Evolutionary conservation across 371 early-diverging fungal species (phyloP).

Genomic region (Mucor plumbeus): DNA sequence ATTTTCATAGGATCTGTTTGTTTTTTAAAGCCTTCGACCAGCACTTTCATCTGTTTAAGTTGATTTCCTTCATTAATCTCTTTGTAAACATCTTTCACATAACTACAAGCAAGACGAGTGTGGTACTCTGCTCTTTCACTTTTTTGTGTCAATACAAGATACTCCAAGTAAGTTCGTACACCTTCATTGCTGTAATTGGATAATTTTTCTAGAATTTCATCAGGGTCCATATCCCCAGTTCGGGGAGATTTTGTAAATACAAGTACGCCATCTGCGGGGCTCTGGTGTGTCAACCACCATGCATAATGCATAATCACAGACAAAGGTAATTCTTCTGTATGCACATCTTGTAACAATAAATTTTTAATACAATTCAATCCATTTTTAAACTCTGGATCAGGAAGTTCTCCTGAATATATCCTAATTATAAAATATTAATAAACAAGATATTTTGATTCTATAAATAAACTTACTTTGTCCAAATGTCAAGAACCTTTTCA

Average conservation of each 20-base stretch:
- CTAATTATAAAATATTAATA: constrained; percentile 31
- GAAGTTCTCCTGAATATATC: constrained; percentile 54
- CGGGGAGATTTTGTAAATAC: constrained; percentile 56
- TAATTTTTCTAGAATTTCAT: constrained; percentile 52
- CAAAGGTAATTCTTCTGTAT: constrained; percentile 37
- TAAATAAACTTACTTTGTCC: constrained; percentile 63
- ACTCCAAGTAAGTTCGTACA: constrained; percentile 59
- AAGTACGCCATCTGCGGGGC: constrained; percentile 53
- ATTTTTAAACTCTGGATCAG: constrained; percentile 60
- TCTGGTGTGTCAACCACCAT: constrained; percentile 64
- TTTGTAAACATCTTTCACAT: constrained; percentile 51
- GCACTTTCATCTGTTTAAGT: constrained; percentile 19
- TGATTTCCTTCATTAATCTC: constrained; percentile 27
- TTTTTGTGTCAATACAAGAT: constrained; percentile 55
- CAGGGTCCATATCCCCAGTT: constrained; percentile 58
- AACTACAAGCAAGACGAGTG: constrained; percentile 58
- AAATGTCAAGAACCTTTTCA: constrained; percentile 64
- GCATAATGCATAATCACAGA: constrained; percentile 59
- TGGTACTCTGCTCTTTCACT: constrained; percentile 56
- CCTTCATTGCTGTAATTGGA: constrained; percentile 49
- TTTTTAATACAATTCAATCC: constrained; percentile 57
- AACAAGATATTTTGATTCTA: not conserved
- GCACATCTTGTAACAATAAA: constrained; percentile 39
- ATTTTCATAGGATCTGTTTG: constrained; percentile 5
- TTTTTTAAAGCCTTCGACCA: constrained; percentile 35